A percentile compares a stretch with the other conserved stretches of the same genome.
Evolutionary conservation across 257 asterid species (phyloP).

Genomic region (Leptodermis oblonga): DNA sequence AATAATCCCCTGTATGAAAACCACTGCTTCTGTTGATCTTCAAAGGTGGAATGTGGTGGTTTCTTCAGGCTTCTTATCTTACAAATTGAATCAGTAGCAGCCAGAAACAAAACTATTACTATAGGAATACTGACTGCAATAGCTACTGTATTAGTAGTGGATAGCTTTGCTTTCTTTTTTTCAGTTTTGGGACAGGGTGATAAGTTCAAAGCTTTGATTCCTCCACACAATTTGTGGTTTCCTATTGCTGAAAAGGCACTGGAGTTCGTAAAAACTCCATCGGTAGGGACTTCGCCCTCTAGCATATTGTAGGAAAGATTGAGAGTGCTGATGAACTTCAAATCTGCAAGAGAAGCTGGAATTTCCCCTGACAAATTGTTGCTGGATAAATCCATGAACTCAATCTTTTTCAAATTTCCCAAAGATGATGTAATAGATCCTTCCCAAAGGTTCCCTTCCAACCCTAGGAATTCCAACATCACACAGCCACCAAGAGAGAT

Average conservation of each 20-base stretch:
- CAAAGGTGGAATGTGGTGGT: slow-evolving; percentile 2
- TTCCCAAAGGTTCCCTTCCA: slow-evolving; percentile 22
- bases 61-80: slow-evolving; percentile 1
- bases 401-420: slow-evolving; percentile 20
- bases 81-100: slow-evolving; percentile 5
- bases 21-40: slow-evolving; percentile 3
- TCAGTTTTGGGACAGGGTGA: slow-evolving; percentile 2
- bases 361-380: slow-evolving; percentile 30
- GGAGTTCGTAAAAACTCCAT: slow-evolving; percentile 23
- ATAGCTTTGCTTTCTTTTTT: slow-evolving; percentile 10
- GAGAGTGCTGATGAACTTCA: slow-evolving; percentile 17
- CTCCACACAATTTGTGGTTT: slow-evolving; percentile 29
- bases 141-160: slow-evolving; percentile 9
- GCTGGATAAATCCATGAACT: slow-evolving; percentile 25
- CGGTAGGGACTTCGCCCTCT: slow-evolving; percentile 30
- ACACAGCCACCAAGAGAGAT: slow-evolving; percentile 22
- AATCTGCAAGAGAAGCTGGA: slow-evolving; percentile 22
- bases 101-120: slow-evolving; percentile 4
- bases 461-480: slow-evolving; percentile 13
- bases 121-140: slow-evolving; percentile 17
- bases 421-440: slow-evolving; percentile 26
- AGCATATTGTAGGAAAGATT: slow-evolving; percentile 32
- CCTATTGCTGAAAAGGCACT: slow-evolving; percentile 20
- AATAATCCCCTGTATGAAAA: slow-evolving; percentile 15
- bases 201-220: slow-evolving; percentile 15